phyloP scores from a whole-genome alignment of 495 filamentous ascomycete genomes.

The Lasiosphaeris hirsuta region DNA sequence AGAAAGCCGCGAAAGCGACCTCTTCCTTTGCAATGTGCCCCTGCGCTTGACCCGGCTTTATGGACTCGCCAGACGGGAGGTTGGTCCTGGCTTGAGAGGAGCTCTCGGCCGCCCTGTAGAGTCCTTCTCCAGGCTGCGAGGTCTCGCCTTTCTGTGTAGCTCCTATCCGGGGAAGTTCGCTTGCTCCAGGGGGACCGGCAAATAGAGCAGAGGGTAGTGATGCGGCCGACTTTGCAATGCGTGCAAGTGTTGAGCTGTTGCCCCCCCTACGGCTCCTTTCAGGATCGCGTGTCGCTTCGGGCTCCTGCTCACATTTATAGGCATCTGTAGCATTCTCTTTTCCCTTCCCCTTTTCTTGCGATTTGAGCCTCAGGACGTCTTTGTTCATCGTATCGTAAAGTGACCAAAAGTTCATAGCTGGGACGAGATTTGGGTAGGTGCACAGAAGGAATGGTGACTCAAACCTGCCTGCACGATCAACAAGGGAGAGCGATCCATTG shows the following conservation, averaged over 20 bases:
- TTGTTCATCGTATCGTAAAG: too few species aligned
- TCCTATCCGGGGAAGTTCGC: slow-evolving; percentile 8
- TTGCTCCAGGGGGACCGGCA: slow-evolving; percentile 5
- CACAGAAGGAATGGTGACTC: neutral
- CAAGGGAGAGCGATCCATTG: slow-evolving; percentile 13
- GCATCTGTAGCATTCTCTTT: slow-evolving; percentile 16
- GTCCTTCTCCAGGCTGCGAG: slow-evolving; percentile 12
- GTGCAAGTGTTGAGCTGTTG: slow-evolving; percentile 12
- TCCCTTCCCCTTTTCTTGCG: slow-evolving; percentile 10
- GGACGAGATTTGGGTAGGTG: neutral
- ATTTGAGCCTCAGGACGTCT: neutral
- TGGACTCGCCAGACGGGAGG: slow-evolving; percentile 40
- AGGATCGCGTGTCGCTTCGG: neutral
- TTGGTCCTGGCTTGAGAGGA: slow-evolving; percentile 51
- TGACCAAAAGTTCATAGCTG: too few species aligned
- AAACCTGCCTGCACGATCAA: neutral
- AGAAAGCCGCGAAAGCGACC: slow-evolving; percentile 42
- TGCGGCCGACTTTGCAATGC: slow-evolving; percentile 27
- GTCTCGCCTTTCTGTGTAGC: slow-evolving; percentile 23
- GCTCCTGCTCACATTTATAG: neutral
- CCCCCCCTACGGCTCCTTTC: neutral
- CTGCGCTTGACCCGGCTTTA: slow-evolving; percentile 27
- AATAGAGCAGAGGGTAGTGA: slow-evolving; percentile 23
- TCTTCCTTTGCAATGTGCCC: slow-evolving; percentile 38
- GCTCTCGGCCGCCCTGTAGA: slow-evolving; percentile 21